Evolutionary conservation across 164 flowering plant species (phyloP).

Genomic region (Aristolochia contorta): DNA sequence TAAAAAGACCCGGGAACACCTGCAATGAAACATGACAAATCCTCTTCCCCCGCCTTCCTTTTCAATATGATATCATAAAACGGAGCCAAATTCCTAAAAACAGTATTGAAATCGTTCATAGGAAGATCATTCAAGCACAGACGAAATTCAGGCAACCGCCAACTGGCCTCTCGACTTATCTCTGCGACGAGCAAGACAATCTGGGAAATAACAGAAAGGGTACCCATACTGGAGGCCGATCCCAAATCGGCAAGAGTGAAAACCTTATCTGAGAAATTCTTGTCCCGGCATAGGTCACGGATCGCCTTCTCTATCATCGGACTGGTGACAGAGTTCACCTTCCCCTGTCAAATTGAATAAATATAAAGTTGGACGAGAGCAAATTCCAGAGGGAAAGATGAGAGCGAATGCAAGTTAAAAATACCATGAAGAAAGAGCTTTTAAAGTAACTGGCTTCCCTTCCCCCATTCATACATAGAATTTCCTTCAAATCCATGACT

Average conservation of each 20-base stretch:
- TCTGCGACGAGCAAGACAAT: slow-evolving; percentile 19
- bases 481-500: not conserved
- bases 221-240: slow-evolving; percentile 63
- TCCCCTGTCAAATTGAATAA: not conserved
- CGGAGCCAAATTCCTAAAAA: slow-evolving; percentile 25
- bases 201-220: slow-evolving; percentile 24
- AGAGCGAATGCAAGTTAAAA: not conserved
- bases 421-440: too few relatives aligned
- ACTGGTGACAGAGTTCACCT: not conserved
- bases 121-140: slow-evolving; percentile 53
- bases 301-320: slow-evolving; percentile 32
- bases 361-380: too few relatives aligned
- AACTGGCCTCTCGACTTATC: slow-evolving; percentile 3
- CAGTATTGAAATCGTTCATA: slow-evolving; percentile 42
- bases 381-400: too few relatives aligned
- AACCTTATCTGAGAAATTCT: slow-evolving; percentile 3
- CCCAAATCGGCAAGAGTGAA: slow-evolving; percentile 49
- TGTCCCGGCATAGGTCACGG: slow-evolving; percentile 16
- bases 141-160: slow-evolving; percentile 23
- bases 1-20: slow-evolving; percentile 58
- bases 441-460: not conserved
- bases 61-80: slow-evolving; percentile 10
- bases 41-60: not conserved
- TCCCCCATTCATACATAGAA: not conserved
- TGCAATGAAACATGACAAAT: slow-evolving; percentile 28